These are phyloP conservation scores for Aspergillus cejpii DNA, from an alignment of 2,329 filamentous ascomycete genomes.

Conservation along the genomic window DNA sequence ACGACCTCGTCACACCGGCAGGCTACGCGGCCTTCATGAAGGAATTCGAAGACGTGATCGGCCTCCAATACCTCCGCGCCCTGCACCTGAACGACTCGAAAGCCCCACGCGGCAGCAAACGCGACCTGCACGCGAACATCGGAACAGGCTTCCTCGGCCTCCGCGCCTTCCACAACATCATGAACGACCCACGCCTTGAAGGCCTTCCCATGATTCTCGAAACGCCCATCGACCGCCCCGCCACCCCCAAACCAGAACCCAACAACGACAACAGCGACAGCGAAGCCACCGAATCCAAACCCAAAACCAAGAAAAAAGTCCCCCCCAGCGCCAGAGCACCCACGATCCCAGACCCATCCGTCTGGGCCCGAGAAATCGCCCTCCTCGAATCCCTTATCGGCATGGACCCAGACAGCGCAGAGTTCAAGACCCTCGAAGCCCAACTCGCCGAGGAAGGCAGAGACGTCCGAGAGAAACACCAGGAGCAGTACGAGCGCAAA, in stretches of 20 bases:
- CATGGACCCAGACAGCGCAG: constrained; percentile 67
- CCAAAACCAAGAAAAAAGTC: constrained; percentile 18
- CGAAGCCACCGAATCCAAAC: constrained; percentile 10
- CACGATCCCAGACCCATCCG: constrained; percentile 64
- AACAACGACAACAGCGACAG: constrained; percentile 17
- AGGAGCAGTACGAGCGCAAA: constrained; percentile 73
- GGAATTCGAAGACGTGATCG: constrained; percentile 71
- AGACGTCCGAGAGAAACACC: constrained; percentile 65
- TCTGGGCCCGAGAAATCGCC: constrained; percentile 95
- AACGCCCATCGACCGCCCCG: constrained; percentile 78
- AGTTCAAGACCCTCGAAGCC: constrained; percentile 61
- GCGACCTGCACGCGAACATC: constrained; percentile 93
- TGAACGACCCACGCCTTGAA: constrained; percentile 73
- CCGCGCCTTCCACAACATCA: constrained; percentile 79
- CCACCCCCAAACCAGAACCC: constrained; percentile 23
- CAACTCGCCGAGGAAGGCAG: constrained; percentile 62
- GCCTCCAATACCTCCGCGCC: constrained; percentile 70
- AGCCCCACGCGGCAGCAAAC: constrained; percentile 70
- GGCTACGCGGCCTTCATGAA: constrained; percentile 67
- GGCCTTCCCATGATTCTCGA: constrained; percentile 87
- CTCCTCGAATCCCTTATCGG: constrained; percentile 81
- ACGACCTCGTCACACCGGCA: constrained; percentile 72
- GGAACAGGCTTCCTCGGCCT: constrained; percentile 90
- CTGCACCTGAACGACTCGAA: constrained; percentile 96
- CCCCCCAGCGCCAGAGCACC: constrained; percentile 19